These are phyloP conservation scores for Colletotrichum sp. DNA, from an alignment of 2,329 filamentous ascomycete genomes.

Conservation along the genomic window DNA sequence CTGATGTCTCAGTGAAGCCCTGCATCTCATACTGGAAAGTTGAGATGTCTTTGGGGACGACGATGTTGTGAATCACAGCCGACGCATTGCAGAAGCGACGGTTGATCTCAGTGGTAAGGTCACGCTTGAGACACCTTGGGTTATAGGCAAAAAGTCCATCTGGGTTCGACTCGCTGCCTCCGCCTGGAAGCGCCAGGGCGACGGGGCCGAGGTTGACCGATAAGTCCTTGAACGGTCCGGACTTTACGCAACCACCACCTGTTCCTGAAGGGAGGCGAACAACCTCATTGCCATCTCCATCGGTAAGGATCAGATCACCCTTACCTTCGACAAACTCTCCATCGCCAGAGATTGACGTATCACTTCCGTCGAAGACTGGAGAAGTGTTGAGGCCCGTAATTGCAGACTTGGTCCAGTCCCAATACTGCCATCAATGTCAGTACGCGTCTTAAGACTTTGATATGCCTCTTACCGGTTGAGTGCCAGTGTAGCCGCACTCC, in stretches of 20 bases:
- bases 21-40: slow-evolving; percentile 52
- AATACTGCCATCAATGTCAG: slow-evolving; percentile 37
- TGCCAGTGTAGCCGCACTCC: slow-evolving; percentile 41
- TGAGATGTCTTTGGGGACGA: slow-evolving; percentile 36
- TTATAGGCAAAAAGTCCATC: slow-evolving; percentile 40
- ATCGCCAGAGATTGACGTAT: slow-evolving; percentile 48
- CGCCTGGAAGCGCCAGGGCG: slow-evolving; percentile 30
- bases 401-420: slow-evolving; percentile 49
- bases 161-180: slow-evolving; percentile 8
- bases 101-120: slow-evolving; percentile 29
- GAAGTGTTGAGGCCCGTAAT: slow-evolving; percentile 39
- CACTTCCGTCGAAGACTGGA: slow-evolving; percentile 53
- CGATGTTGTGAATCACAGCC: slow-evolving; percentile 42
- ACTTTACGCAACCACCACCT: slow-evolving; percentile 60
- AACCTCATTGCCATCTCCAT: slow-evolving; percentile 28
- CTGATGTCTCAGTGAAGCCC: slow-evolving; percentile 30
- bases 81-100: slow-evolving; percentile 28
- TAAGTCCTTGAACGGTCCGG: slow-evolving; percentile 52
- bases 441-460: too few relatives aligned
- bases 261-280: slow-evolving; percentile 46
- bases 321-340: slow-evolving; percentile 35
- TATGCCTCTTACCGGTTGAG: slow-evolving; percentile 35
- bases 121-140: slow-evolving; percentile 47
- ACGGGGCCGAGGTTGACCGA: slow-evolving; percentile 45
- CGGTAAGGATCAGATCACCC: slow-evolving; percentile 29